Percentiles rank a stretch among this genome's conserved stretches.
These are phyloP conservation scores for Sporothrix inflata DNA, from an alignment of 2,329 filamentous ascomycete genomes.

Conservation along the genomic window DNA sequence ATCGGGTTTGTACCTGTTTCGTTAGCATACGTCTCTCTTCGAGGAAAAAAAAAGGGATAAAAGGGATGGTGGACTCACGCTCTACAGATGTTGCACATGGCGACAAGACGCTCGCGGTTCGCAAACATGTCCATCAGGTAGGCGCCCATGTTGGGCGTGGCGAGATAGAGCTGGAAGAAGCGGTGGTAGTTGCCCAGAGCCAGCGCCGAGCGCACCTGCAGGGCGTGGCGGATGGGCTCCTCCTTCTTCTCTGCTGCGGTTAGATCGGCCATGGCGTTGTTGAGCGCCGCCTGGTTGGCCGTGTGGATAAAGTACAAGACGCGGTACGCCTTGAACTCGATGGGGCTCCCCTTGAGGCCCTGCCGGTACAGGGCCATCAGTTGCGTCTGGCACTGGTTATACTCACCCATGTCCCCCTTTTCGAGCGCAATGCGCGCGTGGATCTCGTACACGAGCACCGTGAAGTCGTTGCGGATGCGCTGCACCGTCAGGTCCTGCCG, in stretches of 20 bases:
- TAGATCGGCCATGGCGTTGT: constrained; percentile 98
- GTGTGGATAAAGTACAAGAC: constrained; percentile 99
- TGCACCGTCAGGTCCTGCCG: constrained; percentile 98
- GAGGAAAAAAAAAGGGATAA: not conserved
- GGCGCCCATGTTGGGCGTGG: constrained; percentile 94
- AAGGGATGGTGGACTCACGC: constrained; percentile 66
- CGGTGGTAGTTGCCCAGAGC: constrained; percentile 95
- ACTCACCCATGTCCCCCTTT: constrained; percentile 99
- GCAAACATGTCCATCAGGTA: constrained; percentile 99
- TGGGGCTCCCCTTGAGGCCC: constrained; percentile 83
- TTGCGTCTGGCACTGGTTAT: constrained; percentile 99
- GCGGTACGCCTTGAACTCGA: constrained; percentile 98
- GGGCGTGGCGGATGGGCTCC: constrained; percentile 81
- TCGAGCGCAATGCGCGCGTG: constrained; percentile 97
- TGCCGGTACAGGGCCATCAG: constrained; percentile 87
- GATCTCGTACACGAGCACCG: constrained; percentile 94
- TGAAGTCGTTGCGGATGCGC: constrained; percentile 95
- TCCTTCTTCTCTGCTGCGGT: constrained; percentile 93
- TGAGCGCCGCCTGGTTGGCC: constrained; percentile 96
- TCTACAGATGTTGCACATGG: constrained; percentile 90
- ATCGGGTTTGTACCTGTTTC: constrained; percentile 82
- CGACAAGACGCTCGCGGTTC: constrained; percentile 85
- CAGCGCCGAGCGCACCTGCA: constrained; percentile 87
- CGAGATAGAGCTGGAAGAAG: constrained; percentile 95
- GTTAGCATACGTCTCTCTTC: not conserved